Percentiles rank a stretch among this genome's conserved stretches.
Evolutionary conservation across 306 rosid genomes (phyloP).

Genomic region (Coriaria nepalensis): DNA sequence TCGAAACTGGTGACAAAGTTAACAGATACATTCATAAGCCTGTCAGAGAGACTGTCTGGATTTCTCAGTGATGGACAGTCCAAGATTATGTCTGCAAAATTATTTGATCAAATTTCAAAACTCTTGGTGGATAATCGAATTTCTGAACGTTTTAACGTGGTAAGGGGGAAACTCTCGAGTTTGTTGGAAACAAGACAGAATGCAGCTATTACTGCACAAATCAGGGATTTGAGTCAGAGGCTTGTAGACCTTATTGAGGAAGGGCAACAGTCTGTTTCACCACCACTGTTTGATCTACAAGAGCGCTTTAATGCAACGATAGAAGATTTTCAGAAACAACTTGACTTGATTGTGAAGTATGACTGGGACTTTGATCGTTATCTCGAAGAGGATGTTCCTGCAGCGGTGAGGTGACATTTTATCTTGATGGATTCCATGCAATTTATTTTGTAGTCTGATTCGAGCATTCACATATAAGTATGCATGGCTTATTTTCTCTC

Average conservation of each 20-base stretch:
- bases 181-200: constrained; percentile 63
- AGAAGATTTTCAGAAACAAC: constrained; percentile 93
- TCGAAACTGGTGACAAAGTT: constrained; percentile 48
- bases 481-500: too few relatives aligned
- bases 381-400: constrained; percentile 92
- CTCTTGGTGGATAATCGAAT: constrained; percentile 68
- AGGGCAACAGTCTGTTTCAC: constrained; percentile 81
- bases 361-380: constrained; percentile 97
- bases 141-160: constrained; percentile 60
- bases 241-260: constrained; percentile 78
- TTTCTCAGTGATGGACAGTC: constrained; percentile 84
- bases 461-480: neutral
- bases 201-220: constrained; percentile 56
- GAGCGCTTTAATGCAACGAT: constrained; percentile 63
- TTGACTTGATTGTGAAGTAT: constrained; percentile 86
- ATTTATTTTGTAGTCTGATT: constrained; percentile 13
- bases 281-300: constrained; percentile 75
- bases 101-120: constrained; percentile 73
- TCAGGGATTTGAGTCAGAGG: constrained; percentile 73
- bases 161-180: constrained; percentile 45
- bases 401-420: constrained; percentile 94
- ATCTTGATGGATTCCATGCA: constrained; percentile 29
- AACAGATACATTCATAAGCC: constrained; percentile 56
- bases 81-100: constrained; percentile 47
- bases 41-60: constrained; percentile 80